phyloP scores from a whole-genome alignment of 768 basidiomycete genomes.

The Lanmaoa rubissima region DNA sequence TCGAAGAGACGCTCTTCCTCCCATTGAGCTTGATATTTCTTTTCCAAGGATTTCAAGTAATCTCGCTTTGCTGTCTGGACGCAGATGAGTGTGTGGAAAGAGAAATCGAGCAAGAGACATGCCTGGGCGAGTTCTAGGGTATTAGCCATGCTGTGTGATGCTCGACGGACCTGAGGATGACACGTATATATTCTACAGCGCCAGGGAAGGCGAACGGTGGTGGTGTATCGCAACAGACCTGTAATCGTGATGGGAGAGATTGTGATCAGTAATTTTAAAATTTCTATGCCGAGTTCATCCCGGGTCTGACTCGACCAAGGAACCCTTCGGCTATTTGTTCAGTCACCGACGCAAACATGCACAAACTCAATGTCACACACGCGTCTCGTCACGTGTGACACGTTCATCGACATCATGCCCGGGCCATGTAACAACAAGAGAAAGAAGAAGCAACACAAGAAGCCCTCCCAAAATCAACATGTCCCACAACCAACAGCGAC shows the following conservation, averaged over 20 bases:
- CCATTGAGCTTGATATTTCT: constrained; percentile 85
- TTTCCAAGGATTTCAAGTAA: constrained; percentile 76
- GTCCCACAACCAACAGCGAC: background rate
- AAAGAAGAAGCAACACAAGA: constrained; percentile 38
- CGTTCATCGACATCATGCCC: constrained; percentile 45
- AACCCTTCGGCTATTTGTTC: constrained; percentile 8
- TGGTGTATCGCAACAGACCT: constrained; percentile 21
- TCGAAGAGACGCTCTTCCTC: constrained; percentile 76
- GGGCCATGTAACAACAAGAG: constrained; percentile 57
- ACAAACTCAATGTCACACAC: constrained; percentile 29
- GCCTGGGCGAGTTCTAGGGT: constrained; percentile 68
- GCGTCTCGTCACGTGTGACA: constrained; percentile 34
- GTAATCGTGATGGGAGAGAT: constrained; percentile 28
- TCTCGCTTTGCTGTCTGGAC: constrained; percentile 91
- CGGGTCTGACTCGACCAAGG: constrained; percentile 21
- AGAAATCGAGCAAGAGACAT: constrained; percentile 6
- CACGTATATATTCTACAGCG: constrained; percentile 32
- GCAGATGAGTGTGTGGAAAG: constrained; percentile 1
- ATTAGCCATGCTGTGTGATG: constrained; percentile 46
- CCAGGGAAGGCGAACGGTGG: constrained; percentile 26
- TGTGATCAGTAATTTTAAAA: constrained; percentile 18
- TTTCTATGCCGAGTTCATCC: constrained; percentile 1
- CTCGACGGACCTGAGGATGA: constrained; percentile 15
- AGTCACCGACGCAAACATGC: constrained; percentile 14
- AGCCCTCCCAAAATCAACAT: constrained; percentile 4